phyloP scores from a whole-genome alignment of 1,139 yeast genomes.

The Cylindricascospora bacillispora region DNA sequence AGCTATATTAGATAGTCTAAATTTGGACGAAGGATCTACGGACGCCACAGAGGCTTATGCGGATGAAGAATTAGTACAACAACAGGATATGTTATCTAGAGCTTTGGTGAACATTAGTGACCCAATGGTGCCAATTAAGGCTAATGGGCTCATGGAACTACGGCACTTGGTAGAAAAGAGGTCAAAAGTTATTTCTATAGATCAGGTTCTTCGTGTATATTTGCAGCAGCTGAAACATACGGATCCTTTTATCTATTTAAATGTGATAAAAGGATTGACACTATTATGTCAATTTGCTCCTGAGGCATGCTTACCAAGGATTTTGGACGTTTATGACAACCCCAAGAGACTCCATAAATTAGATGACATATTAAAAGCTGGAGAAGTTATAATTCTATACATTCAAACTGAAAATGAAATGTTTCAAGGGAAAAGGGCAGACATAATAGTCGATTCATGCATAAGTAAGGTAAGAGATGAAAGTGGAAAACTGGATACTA shows the following conservation, averaged over 20 bases:
- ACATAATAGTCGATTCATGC: slow-evolving; percentile 26
- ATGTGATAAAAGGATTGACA: slow-evolving; percentile 68
- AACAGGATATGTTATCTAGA: slow-evolving; percentile 29
- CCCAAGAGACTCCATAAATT: slow-evolving; percentile 24
- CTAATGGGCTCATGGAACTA: slow-evolving; percentile 66
- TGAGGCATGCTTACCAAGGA: slow-evolving; percentile 28
- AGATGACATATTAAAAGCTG: slow-evolving; percentile 62
- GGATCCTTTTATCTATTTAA: slow-evolving; percentile 79
- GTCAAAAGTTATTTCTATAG: slow-evolving; percentile 39
- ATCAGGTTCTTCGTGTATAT: slow-evolving; percentile 48
- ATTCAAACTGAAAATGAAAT: slow-evolving; percentile 39
- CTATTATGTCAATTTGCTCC: slow-evolving; percentile 39
- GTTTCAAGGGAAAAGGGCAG: slow-evolving; percentile 32
- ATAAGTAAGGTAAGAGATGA: slow-evolving; percentile 17
- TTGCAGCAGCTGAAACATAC: slow-evolving; percentile 55
- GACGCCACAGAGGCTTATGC: slow-evolving; percentile 1
- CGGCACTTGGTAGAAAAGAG: slow-evolving; percentile 42
- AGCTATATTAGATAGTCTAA: slow-evolving; percentile 4
- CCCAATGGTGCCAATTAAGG: slow-evolving; percentile 71
- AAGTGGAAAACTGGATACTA: slow-evolving; percentile 33
- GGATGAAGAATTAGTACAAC: slow-evolving; percentile 16
- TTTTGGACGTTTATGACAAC: slow-evolving; percentile 34
- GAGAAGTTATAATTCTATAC: slow-evolving; percentile 63
- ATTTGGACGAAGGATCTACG: slow-evolving; percentile 4
- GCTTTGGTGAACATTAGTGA: slow-evolving; percentile 64